Conservation (phyloP, 1,139 yeast species). For the Scheffersomyces segobiensis region DNA sequence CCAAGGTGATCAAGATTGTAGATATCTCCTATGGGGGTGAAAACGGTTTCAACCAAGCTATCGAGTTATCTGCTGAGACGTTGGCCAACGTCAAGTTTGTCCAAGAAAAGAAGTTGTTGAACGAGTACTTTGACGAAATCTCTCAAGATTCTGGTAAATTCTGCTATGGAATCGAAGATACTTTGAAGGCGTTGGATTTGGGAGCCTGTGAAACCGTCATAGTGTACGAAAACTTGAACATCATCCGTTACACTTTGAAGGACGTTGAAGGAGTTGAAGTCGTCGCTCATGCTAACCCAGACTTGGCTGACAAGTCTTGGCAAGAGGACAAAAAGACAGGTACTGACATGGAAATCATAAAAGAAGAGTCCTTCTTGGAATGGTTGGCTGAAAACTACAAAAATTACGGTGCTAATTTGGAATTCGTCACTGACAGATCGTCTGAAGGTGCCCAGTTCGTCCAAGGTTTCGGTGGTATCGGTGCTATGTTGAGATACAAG, state of each 20-base stretch:
- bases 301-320: constrained; percentile 73
- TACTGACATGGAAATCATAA: constrained; percentile 80
- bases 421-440: constrained; percentile 93
- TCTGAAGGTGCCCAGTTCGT: constrained; percentile 98
- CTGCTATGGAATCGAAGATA: constrained; percentile 97
- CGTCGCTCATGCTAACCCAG: constrained; percentile 71
- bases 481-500: constrained; percentile 93
- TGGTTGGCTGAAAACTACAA: constrained; percentile 98
- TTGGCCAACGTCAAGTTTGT: constrained; percentile 95
- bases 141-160: constrained; percentile 95
- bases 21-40: constrained; percentile 99
- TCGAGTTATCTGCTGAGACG: constrained; percentile 95
- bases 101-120: constrained; percentile 94
- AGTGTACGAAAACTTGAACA: constrained; percentile 89
- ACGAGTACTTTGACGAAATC: constrained; percentile 91
- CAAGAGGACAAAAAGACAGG: constrained; percentile 84
- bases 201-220: constrained; percentile 94
- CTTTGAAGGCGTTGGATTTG: constrained; percentile 90
- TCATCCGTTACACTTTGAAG: constrained; percentile 79
- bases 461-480: constrained; percentile 98
- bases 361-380: constrained; percentile 83
- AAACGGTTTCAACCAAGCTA: constrained; percentile 98
- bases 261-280: constrained; percentile 81
- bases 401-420: constrained; percentile 90
- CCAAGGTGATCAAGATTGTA: constrained; percentile 86